Evolutionary conservation across 2,329 filamentous ascomycete genomes (phyloP).

Genomic region (Trichoderma sp.): DNA sequence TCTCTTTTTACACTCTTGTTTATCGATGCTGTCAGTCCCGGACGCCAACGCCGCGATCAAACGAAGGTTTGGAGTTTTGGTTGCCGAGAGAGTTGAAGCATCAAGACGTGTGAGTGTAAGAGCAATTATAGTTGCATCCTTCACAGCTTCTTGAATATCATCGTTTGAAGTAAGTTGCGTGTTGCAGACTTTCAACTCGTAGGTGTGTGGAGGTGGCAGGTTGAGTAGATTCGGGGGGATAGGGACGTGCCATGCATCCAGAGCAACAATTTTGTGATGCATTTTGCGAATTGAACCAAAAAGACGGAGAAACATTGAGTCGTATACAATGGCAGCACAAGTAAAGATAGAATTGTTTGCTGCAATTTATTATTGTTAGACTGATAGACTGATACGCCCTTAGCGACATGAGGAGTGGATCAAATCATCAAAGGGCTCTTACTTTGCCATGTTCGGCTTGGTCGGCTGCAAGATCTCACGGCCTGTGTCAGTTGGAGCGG

Average conservation of each 20-base stretch:
- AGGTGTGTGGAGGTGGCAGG: not conserved
- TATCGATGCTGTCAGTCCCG: not conserved
- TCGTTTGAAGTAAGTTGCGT: not conserved
- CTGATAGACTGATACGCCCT: not conserved
- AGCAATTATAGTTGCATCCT: not conserved
- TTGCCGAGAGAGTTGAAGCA: not conserved
- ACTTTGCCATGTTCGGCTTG: not conserved
- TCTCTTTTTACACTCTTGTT: not conserved
- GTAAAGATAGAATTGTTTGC: not conserved
- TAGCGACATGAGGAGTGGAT: not conserved
- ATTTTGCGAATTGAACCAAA: not conserved
- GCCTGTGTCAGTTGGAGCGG: not conserved
- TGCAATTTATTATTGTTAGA: not conserved
- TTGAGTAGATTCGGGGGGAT: not conserved
- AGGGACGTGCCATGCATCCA: not conserved
- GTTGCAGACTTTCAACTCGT: not conserved
- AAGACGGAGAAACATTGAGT: not conserved
- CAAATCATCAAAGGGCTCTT: not conserved
- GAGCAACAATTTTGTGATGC: not conserved
- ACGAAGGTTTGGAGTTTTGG: not conserved
- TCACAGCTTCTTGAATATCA: not conserved
- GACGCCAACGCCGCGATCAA: not conserved
- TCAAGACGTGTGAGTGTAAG: not conserved
- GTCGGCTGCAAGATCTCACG: not conserved
- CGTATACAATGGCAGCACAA: not conserved